Evolutionary conservation across 495 filamentous ascomycete genomes (phyloP).

Genomic region (Parachaetomium inaequale): DNA sequence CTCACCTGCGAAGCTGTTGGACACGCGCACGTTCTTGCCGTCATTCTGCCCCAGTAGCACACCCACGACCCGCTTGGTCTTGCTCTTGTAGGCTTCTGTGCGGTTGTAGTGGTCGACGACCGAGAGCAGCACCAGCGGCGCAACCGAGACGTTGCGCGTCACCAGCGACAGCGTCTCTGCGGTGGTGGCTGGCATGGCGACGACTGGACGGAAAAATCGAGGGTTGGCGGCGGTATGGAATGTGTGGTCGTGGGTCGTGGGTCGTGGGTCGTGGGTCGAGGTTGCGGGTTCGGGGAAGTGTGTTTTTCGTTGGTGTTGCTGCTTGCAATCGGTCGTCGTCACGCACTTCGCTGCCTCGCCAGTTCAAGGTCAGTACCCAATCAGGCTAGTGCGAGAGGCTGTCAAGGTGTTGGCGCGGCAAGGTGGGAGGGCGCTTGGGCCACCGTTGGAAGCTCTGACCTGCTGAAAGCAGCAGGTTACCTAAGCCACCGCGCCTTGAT

Average conservation of each 20-base stretch:
- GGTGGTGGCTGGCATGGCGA: constrained; percentile 86
- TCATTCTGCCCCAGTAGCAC: constrained; percentile 94
- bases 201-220: not conserved
- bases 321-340: constrained; percentile 28
- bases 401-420: constrained; percentile 10
- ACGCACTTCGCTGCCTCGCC: constrained; percentile 35
- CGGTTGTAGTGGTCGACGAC: constrained; percentile 98
- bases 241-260: constrained; percentile 17
- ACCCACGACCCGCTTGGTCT: constrained; percentile 90
- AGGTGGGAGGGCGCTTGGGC: constrained; percentile 18
- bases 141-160: constrained; percentile 90
- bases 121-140: constrained; percentile 94
- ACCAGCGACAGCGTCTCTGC: constrained; percentile 91
- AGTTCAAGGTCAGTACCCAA: constrained; percentile 31
- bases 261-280: too few species aligned
- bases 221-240: not conserved
- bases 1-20: constrained; percentile 95
- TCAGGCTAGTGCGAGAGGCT: constrained; percentile 24
- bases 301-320: constrained; percentile 8
- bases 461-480: constrained; percentile 12
- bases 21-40: constrained; percentile 90
- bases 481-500: not conserved
- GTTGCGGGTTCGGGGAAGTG: constrained; percentile 11
- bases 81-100: constrained; percentile 69
- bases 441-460: constrained; percentile 1